Conservation (phyloP, 129 eudicot species). For the Artemisia annua region DNA sequence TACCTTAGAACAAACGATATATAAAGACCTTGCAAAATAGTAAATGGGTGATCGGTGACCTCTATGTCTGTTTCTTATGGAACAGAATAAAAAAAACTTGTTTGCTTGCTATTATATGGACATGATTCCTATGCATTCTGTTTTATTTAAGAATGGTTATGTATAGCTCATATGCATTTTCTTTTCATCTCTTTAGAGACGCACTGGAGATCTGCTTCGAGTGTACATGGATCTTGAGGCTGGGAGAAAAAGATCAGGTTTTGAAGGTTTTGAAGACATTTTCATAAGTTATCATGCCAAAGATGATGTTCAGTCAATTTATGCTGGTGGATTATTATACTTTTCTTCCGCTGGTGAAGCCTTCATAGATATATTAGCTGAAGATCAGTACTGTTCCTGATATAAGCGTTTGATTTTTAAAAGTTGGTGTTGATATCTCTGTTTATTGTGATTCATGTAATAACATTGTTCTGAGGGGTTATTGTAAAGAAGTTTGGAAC, state of each 20-base stretch:
- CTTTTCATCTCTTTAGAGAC: constrained; percentile 53
- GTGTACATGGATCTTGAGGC: constrained; percentile 99
- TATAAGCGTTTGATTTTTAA: no score
- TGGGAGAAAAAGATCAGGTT: constrained; percentile 86
- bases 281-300: constrained; percentile 95
- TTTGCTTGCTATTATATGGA: constrained; percentile 1
- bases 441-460: no score
- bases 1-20: neutral
- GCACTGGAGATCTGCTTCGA: constrained; percentile 81
- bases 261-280: constrained; percentile 86
- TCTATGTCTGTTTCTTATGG: neutral
- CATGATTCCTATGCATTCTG: neutral
- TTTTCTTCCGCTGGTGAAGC: no score
- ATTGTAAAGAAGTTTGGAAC: no score
- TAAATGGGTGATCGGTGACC: neutral
- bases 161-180: neutral
- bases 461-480: no score
- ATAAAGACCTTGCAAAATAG: neutral
- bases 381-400: no score
- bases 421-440: no score
- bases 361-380: no score
- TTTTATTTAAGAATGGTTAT: neutral
- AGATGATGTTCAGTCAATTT: constrained; percentile 97
- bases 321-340: constrained; percentile 96
- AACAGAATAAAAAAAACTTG: constrained; percentile 1